A percentile compares a stretch with the other conserved stretches of the same genome.
Conservation (phyloP, 2,329 filamentous ascomycete genomes). For the Paecilomyces variotii region DNA sequence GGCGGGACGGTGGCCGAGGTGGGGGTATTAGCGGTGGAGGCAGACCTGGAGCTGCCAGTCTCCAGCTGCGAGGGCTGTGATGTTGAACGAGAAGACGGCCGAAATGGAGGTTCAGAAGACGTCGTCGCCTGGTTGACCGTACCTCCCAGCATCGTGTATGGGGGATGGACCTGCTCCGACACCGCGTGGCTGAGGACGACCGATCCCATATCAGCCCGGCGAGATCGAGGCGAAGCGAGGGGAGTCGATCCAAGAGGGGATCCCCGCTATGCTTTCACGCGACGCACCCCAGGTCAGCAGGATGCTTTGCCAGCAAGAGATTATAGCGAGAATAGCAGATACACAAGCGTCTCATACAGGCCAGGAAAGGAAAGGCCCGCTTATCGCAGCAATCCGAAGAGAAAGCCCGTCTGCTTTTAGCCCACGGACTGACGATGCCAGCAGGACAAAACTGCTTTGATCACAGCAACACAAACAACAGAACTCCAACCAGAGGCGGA, state of each 20-base stretch:
- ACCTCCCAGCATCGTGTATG: conserved; percentile 58
- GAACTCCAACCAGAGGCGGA: background rate
- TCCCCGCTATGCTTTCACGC: background rate
- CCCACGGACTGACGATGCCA: background rate
- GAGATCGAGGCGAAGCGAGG: background rate
- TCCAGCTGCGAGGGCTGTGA: conserved; percentile 17
- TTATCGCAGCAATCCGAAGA: background rate
- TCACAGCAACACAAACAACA: background rate
- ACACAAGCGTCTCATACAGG: background rate
- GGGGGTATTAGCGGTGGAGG: conserved; percentile 21
- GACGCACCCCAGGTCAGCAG: background rate
- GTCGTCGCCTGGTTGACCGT: conserved; percentile 21
- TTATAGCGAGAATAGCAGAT: background rate
- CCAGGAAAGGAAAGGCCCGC: background rate
- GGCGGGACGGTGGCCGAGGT: conserved; percentile 30
- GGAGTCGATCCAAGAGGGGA: conserved; percentile 2
- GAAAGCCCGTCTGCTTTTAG: background rate
- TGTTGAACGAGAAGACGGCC: conserved; percentile 15
- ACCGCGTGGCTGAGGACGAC: conserved; percentile 60
- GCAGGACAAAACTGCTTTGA: background rate
- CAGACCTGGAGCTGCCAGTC: conserved; percentile 22
- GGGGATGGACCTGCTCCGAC: conserved; percentile 63
- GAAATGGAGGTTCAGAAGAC: conserved; percentile 30
- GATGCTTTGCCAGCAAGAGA: background rate
- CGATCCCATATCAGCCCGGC: conserved; percentile 50